phyloP scores from a whole-genome alignment of 768 basidiomycete genomes.

The Russula sp. region DNA sequence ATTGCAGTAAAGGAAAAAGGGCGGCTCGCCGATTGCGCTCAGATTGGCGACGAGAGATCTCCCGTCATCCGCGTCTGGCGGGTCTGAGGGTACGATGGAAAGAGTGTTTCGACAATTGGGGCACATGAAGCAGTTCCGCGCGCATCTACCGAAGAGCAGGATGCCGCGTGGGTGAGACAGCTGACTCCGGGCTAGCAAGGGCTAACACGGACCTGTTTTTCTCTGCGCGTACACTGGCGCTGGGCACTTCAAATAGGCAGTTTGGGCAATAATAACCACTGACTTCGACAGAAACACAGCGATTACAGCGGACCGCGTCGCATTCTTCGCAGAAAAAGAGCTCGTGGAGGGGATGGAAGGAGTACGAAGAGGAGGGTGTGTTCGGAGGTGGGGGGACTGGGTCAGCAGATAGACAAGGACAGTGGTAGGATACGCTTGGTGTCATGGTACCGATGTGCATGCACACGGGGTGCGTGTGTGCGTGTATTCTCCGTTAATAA shows the following conservation, averaged over 20 bases:
- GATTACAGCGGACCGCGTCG: conserved; percentile 88
- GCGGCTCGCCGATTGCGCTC: conserved; percentile 68
- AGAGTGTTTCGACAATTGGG: conserved; percentile 89
- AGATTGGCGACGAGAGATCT: conserved; percentile 43
- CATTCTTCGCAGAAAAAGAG: conserved; percentile 99
- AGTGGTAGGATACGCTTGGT: conserved; percentile 55
- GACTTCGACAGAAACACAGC: conserved; percentile 88
- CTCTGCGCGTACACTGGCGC: conserved; percentile 95
- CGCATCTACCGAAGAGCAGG: conserved; percentile 56
- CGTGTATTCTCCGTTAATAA: not conserved
- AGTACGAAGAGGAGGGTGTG: conserved; percentile 67
- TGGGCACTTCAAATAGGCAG: conserved; percentile 96
- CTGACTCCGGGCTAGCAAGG: not conserved
- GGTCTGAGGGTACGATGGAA: conserved; percentile 86
- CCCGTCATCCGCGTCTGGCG: conserved; percentile 51
- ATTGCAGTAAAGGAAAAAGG: conserved; percentile 87
- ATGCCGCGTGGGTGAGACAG: not conserved
- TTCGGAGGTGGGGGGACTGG: conserved; percentile 66
- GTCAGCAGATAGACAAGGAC: conserved; percentile 57
- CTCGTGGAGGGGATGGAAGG: conserved; percentile 74
- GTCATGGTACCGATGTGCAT: conserved; percentile 28
- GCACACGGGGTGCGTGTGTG: not conserved
- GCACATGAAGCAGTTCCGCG: conserved; percentile 95
- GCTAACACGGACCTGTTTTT: conserved; percentile 69
- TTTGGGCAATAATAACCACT: conserved; percentile 98